Base-by-base conservation (phyloP, 2,329 filamentous ascomycete genomes). In the Tolypocladium nubicola region DNA sequence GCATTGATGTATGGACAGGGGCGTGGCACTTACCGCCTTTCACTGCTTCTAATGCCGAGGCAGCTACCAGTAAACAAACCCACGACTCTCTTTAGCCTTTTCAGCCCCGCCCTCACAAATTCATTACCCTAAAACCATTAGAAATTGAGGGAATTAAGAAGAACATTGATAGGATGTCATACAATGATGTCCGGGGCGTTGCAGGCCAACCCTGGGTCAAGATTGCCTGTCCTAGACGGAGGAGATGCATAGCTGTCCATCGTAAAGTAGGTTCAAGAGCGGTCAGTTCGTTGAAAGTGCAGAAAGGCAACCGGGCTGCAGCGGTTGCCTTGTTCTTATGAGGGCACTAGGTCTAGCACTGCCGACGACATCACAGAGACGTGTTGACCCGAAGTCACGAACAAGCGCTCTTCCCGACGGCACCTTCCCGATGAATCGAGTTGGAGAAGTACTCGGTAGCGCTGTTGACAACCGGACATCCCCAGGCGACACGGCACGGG, bases 81-180 rank as follows among this genome's bases (percentile, higher is more conserved):
- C 9, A 43, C n/a, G 23, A 43, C 19, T 11, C 40, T 43, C 40
- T 21, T 21, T 9, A 21, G 19, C 8, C 40, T 43, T 4, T 10
- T 4, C n/a, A 21, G 19, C 0, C n/a, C 40, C 19, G n/a, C 9
- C 9, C 1, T 21, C 1, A 2, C 8, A 43, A 1, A 13, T 2
- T 2, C n/a, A 43, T 21, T 21, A 21, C 4, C 40, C 10, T 37
- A 3, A 4, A 2, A 37, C 1, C 3, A 37, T 37, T 13, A 37
- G 35, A 13, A 37, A 37, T 4, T 3, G 11, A 37, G 35, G 3
- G 13, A 13, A 14, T 13, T n/a, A n/a, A 5, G 13, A 14, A 38
- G 37, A 2, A 14, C 13, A 14, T 14, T 2, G 13, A 14, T 6
- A 33, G 30, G 30, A 33, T 33, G 8, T 6, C 30, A 6, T 33